These are phyloP conservation scores for Tricholoma sp. DNA, from an alignment of 768 basidiomycete species.

Conservation along the genomic window DNA sequence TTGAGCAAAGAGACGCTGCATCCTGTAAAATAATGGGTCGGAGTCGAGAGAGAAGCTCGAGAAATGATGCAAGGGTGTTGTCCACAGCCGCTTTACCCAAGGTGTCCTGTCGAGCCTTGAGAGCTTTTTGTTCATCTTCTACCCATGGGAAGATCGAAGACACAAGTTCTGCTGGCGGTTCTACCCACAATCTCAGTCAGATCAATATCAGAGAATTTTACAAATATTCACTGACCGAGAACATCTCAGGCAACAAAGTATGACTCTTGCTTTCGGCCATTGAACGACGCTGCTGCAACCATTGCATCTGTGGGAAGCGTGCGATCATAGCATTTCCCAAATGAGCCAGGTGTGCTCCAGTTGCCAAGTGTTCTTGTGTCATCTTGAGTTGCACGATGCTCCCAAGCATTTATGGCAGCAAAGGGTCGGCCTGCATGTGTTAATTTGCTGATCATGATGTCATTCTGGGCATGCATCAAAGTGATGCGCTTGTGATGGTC, in stretches of 20 bases:
- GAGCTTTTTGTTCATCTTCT: constrained; percentile 14
- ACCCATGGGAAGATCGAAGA: constrained; percentile 22
- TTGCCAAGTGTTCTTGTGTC: background rate
- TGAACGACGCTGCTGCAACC: too few relatives aligned
- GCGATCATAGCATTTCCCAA: too few relatives aligned
- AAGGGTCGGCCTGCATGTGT: constrained; percentile 6
- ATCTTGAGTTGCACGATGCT: constrained; percentile 20
- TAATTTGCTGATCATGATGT: constrained; percentile 5
- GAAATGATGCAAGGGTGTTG: constrained; percentile 22
- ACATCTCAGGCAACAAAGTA: too few relatives aligned
- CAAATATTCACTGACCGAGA: too few relatives aligned
- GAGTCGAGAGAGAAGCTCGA: background rate
- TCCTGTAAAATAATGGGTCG: background rate
- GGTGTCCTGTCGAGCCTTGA: background rate
- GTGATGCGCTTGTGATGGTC: constrained; percentile 12
- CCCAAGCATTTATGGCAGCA: constrained; percentile 21
- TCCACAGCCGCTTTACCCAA: constrained; percentile 10
- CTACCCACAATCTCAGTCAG: constrained; percentile 4
- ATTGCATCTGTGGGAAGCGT: too few relatives aligned
- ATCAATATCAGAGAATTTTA: background rate
- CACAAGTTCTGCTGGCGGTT: constrained; percentile 16
- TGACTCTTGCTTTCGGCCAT: background rate
- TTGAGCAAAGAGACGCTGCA: background rate
- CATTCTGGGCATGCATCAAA: constrained; percentile 16
- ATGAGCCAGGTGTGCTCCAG: too few relatives aligned